phyloP scores from a whole-genome alignment of 2,329 filamentous ascomycete species.

The Penicillium hordei region DNA sequence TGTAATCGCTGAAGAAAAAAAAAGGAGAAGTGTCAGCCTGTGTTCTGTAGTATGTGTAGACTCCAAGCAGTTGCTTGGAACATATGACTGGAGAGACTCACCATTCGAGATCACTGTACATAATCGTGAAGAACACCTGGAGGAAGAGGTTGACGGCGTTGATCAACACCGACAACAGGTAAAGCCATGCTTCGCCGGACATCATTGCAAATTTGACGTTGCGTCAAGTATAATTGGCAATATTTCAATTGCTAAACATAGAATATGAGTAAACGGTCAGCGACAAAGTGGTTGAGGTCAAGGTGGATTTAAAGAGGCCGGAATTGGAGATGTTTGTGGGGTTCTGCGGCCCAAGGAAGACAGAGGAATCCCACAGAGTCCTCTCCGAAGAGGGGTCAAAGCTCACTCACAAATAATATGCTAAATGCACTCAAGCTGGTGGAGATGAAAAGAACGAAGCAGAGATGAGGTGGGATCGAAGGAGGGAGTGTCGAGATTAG shows the following conservation, averaged over 20 bases:
- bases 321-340: conserved; percentile 31
- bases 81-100: conserved; percentile 52
- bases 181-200: conserved; percentile 98
- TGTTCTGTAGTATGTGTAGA: conserved; percentile 3
- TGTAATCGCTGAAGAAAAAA: conserved; percentile 75
- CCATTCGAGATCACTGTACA: conserved; percentile 99
- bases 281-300: conserved; percentile 8
- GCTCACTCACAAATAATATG: conserved; percentile 22
- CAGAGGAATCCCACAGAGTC: conserved; percentile 19
- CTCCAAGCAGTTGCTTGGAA: neutral
- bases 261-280: conserved; percentile 6
- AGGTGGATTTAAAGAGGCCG: conserved; percentile 17
- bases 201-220: conserved; percentile 54
- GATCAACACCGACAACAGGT: conserved; percentile 95
- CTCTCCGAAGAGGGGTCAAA: neutral
- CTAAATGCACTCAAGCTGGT: conserved; percentile 9
- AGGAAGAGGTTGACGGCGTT: conserved; percentile 99
- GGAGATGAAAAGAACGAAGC: conserved; percentile 1
- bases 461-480: conserved; percentile 6
- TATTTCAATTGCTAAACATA: conserved; percentile 9
- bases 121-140: conserved; percentile 99
- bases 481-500: conserved; percentile 16
- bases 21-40: conserved; percentile 26
- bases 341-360: conserved; percentile 18
- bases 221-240: conserved; percentile 1